Evolutionary conservation across 331 rosid species (phyloP).

Genomic region (Pyracantha coccinea): DNA sequence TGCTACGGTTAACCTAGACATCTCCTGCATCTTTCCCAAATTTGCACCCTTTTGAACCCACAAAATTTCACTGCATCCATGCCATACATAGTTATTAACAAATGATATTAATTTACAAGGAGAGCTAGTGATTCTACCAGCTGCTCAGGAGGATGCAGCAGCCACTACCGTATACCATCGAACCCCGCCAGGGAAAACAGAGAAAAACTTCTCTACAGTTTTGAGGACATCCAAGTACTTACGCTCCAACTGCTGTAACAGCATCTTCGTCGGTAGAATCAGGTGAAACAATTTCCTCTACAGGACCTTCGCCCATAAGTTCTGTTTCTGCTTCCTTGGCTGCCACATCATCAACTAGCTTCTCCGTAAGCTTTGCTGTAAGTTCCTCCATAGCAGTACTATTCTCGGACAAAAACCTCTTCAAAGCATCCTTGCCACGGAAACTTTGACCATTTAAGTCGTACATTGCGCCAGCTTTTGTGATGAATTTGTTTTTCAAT

Average conservation of each 20-base stretch:
- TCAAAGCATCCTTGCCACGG: conserved; percentile 65
- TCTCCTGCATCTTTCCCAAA: background rate
- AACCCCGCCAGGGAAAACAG: conserved; percentile 1
- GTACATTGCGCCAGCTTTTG: conserved; percentile 41
- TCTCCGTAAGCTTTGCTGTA: conserved; percentile 49
- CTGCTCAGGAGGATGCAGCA: background rate
- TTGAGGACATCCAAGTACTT: conserved; percentile 5
- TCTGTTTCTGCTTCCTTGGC: conserved; percentile 29
- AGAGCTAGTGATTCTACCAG: background rate
- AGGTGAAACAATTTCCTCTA: conserved; percentile 36
- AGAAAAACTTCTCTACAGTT: background rate
- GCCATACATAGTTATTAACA: background rate
- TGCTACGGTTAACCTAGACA: no score
- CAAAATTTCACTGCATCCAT: conserved; percentile 14
- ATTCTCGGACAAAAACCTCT: conserved; percentile 51
- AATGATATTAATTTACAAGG: background rate
- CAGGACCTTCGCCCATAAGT: conserved; percentile 15
- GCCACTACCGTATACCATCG: background rate
- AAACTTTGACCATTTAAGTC: conserved; percentile 33
- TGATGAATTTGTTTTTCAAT: conserved; percentile 48
- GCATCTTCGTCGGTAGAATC: conserved; percentile 72
- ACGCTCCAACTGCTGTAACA: conserved; percentile 45
- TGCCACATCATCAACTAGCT: conserved; percentile 31
- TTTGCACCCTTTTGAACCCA: background rate
- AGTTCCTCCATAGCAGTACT: conserved; percentile 45